Evolutionary conservation across 1,284 basidiomycete genomes (phyloP).

Genomic region (Omphalotus olearius): DNA sequence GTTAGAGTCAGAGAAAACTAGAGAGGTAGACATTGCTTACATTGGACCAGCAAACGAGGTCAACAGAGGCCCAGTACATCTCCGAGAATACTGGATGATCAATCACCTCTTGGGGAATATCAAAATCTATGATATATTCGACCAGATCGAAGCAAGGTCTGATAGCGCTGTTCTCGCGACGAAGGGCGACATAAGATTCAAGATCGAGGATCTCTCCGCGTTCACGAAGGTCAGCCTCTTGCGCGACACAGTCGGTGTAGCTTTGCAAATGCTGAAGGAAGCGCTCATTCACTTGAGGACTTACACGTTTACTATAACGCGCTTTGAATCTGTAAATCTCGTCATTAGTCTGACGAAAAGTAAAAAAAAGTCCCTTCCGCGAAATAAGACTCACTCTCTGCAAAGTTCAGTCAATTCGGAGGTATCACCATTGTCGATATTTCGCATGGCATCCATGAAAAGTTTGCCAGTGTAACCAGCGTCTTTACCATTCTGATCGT

Average conservation of each 20-base stretch:
- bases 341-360: slow-evolving; percentile 5
- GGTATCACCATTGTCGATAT: slow-evolving; percentile 49
- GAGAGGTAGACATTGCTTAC: slow-evolving; percentile 32
- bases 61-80: slow-evolving; percentile 55
- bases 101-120: slow-evolving; percentile 59
- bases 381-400: slow-evolving; percentile 44
- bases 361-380: background rate
- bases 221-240: slow-evolving; percentile 60
- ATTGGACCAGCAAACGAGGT: slow-evolving; percentile 67
- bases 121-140: slow-evolving; percentile 55
- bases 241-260: slow-evolving; percentile 53
- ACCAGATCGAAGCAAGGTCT: slow-evolving; percentile 60
- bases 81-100: slow-evolving; percentile 49
- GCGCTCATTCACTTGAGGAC: slow-evolving; percentile 39
- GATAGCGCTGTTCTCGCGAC: slow-evolving; percentile 64
- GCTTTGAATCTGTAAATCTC: slow-evolving; percentile 42
- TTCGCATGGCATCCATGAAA: slow-evolving; percentile 49
- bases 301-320: slow-evolving; percentile 40
- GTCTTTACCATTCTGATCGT: slow-evolving; percentile 56
- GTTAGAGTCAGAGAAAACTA: background rate
- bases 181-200: slow-evolving; percentile 47
- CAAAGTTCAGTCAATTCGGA: slow-evolving; percentile 54
- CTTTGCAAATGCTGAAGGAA: slow-evolving; percentile 51
- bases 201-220: slow-evolving; percentile 47
- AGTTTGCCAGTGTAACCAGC: slow-evolving; percentile 50